Conservation (phyloP, 495 filamentous ascomycete genomes). For the Thermochaetoides thermophila region DNA sequence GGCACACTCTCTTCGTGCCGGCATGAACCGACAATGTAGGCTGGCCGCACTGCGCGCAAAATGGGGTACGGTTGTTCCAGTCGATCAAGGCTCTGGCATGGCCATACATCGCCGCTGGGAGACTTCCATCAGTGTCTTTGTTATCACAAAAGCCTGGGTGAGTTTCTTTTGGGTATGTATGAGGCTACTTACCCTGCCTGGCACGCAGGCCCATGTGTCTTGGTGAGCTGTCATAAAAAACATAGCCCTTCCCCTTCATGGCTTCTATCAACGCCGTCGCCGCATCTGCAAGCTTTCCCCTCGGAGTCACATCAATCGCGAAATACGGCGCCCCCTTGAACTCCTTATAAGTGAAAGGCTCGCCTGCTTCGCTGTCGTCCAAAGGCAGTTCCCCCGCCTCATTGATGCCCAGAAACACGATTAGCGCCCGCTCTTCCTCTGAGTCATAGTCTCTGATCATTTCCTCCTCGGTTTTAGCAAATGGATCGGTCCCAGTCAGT, state of each 20-base stretch:
- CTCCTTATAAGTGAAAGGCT: slow-evolving; percentile 23
- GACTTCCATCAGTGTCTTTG: not conserved
- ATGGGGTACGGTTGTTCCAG: slow-evolving; percentile 89
- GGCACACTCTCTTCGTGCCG: slow-evolving; percentile 83
- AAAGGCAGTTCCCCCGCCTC: slow-evolving; percentile 34
- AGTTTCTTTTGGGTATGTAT: too few species aligned
- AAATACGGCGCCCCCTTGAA: slow-evolving; percentile 76
- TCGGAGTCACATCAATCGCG: slow-evolving; percentile 75
- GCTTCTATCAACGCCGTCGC: slow-evolving; percentile 34
- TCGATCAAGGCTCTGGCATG: slow-evolving; percentile 78
- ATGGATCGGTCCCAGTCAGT: slow-evolving; percentile 59
- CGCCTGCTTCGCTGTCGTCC: not conserved
- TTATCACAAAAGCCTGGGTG: not conserved
- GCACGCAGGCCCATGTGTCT: slow-evolving; percentile 27
- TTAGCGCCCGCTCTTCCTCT: slow-evolving; percentile 39
- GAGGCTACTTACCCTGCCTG: slow-evolving; percentile 25
- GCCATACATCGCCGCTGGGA: slow-evolving; percentile 73
- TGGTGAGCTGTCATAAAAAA: slow-evolving; percentile 12
- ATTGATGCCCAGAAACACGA: slow-evolving; percentile 81
- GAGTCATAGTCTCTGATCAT: slow-evolving; percentile 62
- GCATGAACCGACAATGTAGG: slow-evolving; percentile 74
- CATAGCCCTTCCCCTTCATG: slow-evolving; percentile 18
- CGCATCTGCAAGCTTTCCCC: slow-evolving; percentile 36
- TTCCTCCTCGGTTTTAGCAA: slow-evolving; percentile 57
- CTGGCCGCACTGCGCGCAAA: slow-evolving; percentile 77